Evolutionary conservation across 139 green algal genomes (phyloP).

Genomic region (Parachlorella kessleri): DNA sequence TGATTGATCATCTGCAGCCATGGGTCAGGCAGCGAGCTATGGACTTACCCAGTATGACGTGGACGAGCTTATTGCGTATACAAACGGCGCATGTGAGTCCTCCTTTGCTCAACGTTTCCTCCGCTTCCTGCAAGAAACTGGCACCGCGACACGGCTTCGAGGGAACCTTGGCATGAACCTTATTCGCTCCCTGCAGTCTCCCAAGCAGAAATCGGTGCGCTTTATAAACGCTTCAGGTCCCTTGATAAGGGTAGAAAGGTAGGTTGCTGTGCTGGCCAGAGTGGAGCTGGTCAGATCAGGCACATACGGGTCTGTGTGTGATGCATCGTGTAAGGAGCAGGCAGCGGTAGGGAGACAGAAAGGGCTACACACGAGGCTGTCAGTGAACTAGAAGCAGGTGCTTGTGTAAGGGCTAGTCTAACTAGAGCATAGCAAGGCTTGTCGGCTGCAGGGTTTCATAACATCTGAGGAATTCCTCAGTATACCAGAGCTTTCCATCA

Average conservation of each 20-base stretch:
- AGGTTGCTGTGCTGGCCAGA: no score
- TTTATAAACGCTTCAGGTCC: constrained; percentile 91
- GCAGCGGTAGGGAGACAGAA: background rate
- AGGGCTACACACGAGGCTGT: background rate
- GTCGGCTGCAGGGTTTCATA: constrained; percentile 77
- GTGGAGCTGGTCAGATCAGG: no score
- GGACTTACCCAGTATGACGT: constrained; percentile 92
- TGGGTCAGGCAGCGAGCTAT: constrained; percentile 69
- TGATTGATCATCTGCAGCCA: no score
- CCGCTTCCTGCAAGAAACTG: background rate
- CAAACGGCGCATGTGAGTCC: constrained; percentile 62
- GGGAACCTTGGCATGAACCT: background rate
- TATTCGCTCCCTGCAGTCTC: constrained; percentile 62
- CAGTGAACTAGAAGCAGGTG: background rate
- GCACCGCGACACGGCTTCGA: background rate
- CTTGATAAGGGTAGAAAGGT: constrained; percentile 88
- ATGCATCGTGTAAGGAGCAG: background rate
- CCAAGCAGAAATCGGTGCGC: constrained; percentile 83
- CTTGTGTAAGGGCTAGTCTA: background rate
- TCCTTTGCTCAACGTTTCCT: background rate
- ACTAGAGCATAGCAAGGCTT: background rate
- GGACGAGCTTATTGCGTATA: constrained; percentile 81
- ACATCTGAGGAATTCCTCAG: constrained; percentile 83
- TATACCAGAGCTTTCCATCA: constrained; percentile 97
- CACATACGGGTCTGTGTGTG: no score